A percentile compares a stretch with the other conserved stretches of the same genome.
These are phyloP conservation scores for Bryoerythrophyllum caledonicum DNA, from an alignment of 225 moss, liverwort and hornwort species.

Conservation along the genomic window DNA sequence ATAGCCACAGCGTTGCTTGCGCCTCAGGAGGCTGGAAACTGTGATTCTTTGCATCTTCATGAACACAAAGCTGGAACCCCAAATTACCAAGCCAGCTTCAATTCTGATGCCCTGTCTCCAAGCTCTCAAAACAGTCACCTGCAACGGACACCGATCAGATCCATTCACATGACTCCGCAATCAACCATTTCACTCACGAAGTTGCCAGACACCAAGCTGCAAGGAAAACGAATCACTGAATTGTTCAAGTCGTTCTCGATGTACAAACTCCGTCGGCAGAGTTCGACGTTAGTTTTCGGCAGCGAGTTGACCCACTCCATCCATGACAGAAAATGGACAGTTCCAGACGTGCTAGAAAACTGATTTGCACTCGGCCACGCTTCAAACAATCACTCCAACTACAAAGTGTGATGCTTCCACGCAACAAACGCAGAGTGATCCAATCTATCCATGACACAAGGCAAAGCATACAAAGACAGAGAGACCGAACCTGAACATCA, in stretches of 20 bases:
- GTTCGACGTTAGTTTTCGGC: no score
- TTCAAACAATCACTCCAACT: no score
- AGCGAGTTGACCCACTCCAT: neutral
- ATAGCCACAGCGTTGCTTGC: neutral
- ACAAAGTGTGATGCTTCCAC: no score
- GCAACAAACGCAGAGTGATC: neutral
- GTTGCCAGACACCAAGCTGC: neutral
- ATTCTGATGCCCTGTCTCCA: neutral
- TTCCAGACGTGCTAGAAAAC: no score
- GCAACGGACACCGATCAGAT: neutral
- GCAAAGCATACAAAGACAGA: neutral
- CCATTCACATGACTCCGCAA: neutral
- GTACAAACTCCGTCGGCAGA: no score
- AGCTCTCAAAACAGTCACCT: neutral
- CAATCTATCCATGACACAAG: neutral
- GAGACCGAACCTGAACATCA: neutral
- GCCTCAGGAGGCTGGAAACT: neutral
- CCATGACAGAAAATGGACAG: neutral
- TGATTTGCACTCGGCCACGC: no score
- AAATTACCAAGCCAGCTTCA: neutral
- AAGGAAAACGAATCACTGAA: neutral
- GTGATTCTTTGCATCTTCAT: constrained; percentile 6
- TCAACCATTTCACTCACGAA: neutral
- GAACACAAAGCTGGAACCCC: neutral
- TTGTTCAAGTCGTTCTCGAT: neutral